Evolutionary conservation across 208 protist genomes (phyloP).

Genomic region (Vickermania spadyakhi): DNA sequence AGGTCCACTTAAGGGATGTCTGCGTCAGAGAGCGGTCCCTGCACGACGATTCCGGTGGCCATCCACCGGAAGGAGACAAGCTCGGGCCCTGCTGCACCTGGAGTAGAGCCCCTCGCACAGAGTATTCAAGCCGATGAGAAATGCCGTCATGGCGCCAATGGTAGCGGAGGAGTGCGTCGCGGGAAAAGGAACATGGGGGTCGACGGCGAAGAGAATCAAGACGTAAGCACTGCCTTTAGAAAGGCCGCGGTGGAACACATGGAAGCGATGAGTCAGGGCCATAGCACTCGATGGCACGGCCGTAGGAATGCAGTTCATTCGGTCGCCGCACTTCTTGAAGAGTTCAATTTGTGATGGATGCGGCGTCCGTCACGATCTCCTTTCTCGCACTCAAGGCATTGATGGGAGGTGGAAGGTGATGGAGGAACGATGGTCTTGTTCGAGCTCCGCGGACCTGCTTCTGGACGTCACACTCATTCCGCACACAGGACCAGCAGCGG

Average conservation of each 20-base stretch:
- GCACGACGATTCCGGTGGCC: constrained; percentile 13
- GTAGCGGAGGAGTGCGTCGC: constrained; percentile 4
- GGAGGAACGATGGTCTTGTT: not conserved
- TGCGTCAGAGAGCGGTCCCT: constrained; percentile 20
- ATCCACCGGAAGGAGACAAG: constrained; percentile 8
- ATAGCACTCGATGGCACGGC: constrained; percentile 16
- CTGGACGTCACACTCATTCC: not conserved
- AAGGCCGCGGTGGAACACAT: constrained; percentile 12
- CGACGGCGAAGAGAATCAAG: constrained; percentile 12
- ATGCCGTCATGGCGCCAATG: constrained; percentile 14
- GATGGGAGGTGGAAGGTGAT: not conserved
- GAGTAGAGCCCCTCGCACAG: constrained; percentile 33
- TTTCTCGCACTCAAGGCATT: not conserved
- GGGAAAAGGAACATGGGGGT: constrained; percentile 15
- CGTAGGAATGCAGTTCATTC: constrained; percentile 12
- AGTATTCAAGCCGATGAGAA: constrained; percentile 21
- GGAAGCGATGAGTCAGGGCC: constrained; percentile 16
- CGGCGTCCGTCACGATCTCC: not conserved
- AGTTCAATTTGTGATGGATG: not conserved
- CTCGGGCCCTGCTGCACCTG: constrained; percentile 18
- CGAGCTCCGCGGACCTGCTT: not conserved
- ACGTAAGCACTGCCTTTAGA: constrained; percentile 21
- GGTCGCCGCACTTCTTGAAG: constrained; percentile 5
- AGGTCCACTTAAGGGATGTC: constrained; percentile 10
- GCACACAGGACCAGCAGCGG: not conserved